These are phyloP conservation scores for Coniochaeta prunicola DNA, from an alignment of 2,329 filamentous ascomycete genomes.

Conservation along the genomic window DNA sequence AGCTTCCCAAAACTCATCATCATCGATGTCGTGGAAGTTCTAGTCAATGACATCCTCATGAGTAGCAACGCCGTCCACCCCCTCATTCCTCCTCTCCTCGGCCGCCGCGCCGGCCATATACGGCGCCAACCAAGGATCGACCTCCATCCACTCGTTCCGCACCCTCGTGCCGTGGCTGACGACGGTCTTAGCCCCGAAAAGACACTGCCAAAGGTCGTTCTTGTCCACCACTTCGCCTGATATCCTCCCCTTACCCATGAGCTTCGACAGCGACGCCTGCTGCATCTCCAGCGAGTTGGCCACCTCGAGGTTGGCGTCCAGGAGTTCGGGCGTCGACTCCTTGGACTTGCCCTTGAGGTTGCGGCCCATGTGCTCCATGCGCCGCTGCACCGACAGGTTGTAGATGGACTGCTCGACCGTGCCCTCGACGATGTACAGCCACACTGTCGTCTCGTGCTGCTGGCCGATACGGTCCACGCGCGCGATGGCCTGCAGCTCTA, in stretches of 20 bases:
- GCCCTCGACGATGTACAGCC: conserved; percentile 86
- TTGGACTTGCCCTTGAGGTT: conserved; percentile 23
- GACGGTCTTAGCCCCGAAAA: conserved; percentile 53
- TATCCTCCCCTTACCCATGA: conserved; percentile 63
- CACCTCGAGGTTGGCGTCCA: conserved; percentile 62
- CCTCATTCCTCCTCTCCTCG: background rate
- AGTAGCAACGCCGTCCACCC: background rate
- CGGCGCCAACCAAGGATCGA: background rate
- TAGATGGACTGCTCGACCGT: conserved; percentile 93
- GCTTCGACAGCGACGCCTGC: conserved; percentile 59
- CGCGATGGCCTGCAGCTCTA: conserved; percentile 92
- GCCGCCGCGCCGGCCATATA: background rate
- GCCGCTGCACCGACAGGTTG: conserved; percentile 70
- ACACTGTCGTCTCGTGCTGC: conserved; percentile 79
- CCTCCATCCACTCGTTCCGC: background rate
- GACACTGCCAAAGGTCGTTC: conserved; percentile 79
- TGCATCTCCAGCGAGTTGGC: conserved; percentile 83
- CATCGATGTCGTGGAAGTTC: background rate
- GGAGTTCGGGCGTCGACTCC: conserved; percentile 25
- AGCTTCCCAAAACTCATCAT: background rate
- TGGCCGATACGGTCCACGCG: conserved; percentile 94
- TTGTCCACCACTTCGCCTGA: conserved; percentile 75
- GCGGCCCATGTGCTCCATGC: conserved; percentile 67
- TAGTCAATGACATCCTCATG: background rate
- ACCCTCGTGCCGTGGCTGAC: background rate